Base-by-base conservation (phyloP, 495 filamentous ascomycete species). In the Aspergillus olivimuriae region DNA sequence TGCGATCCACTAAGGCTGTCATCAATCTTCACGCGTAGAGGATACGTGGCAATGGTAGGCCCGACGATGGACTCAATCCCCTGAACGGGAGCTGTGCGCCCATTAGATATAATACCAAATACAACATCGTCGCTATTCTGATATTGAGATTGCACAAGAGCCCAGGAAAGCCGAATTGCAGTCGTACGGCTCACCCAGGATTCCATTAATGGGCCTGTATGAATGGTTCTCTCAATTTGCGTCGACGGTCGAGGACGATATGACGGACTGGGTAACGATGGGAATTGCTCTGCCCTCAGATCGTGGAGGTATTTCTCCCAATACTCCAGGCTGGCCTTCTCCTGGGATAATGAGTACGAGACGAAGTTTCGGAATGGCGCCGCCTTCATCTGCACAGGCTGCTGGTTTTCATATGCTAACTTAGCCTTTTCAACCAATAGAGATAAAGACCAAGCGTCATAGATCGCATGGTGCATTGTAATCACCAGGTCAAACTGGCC, bases 391-490 rank as follows among this genome's bases (percentile, higher is more conserved):
- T 11, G 12, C 4, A 19, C 16, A 11, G 34, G 32, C 7, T 4
- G 31, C 4, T 5, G 23, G 21, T 14, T 34, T 2, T 43, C n/a
- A 39, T 70, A 72, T 5, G 68, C 62, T 4, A 44, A 34, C 44
- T 72, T 43, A 2, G 79, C 61, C 35, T 70, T 57, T 6, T 65
- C 36, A 1, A 80, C 51, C 11, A 83, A 43, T 2, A 69, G 50
- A 10, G 69, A 70, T 33, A 82, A 58, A 37, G 74, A 74, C 46
- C 78, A 68, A 8, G 70, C 74, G 46, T 84, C 81, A 50, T 82
- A 83, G 1, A 82, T 50, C 10, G 75, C 75, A 53, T 83, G 80
- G 51, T 82, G 79, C 9, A 87, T 75, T 6, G 67, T 70, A 2
- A 86, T 52, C 8, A 44, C 16, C 2, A 49, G 34, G 26, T 39